These are phyloP conservation scores for Geotrichum histeridarum DNA, from an alignment of 1,139 yeast species.

Conservation along the genomic window DNA sequence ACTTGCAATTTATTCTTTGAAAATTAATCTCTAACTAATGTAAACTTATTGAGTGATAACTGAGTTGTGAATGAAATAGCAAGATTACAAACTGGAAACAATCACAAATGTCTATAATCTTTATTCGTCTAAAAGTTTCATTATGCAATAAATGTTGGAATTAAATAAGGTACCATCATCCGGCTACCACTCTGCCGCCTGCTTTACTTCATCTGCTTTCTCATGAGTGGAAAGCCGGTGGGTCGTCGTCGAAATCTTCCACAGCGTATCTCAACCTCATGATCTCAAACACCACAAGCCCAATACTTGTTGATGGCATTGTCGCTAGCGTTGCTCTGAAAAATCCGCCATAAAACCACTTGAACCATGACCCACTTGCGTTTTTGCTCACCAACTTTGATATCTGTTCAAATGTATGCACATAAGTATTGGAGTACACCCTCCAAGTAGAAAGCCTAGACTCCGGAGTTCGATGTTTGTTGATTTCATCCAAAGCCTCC, in stretches of 20 bases:
- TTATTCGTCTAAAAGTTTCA: neutral
- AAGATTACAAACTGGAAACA: neutral
- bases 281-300: constrained; percentile 77
- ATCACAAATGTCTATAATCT: neutral
- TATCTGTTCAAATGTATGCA: constrained; percentile 22
- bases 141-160: neutral
- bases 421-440: constrained; percentile 21
- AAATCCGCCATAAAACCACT: constrained; percentile 75
- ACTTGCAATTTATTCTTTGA: no score
- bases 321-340: constrained; percentile 65
- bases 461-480: constrained; percentile 9
- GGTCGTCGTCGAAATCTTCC: constrained; percentile 1
- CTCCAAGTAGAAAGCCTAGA: constrained; percentile 1
- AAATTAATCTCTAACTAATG: no score
- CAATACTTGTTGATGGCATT: constrained; percentile 83
- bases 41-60: no score
- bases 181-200: neutral
- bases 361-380: constrained; percentile 50
- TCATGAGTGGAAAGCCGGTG: neutral
- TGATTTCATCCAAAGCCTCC: constrained; percentile 65
- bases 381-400: constrained; percentile 16
- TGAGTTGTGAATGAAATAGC: no score
- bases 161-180: no score
- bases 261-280: constrained; percentile 49
- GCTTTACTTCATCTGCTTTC: neutral